Conservation (phyloP, 2,329 filamentous ascomycete species). For the Beauveria scarabaeidicola region DNA sequence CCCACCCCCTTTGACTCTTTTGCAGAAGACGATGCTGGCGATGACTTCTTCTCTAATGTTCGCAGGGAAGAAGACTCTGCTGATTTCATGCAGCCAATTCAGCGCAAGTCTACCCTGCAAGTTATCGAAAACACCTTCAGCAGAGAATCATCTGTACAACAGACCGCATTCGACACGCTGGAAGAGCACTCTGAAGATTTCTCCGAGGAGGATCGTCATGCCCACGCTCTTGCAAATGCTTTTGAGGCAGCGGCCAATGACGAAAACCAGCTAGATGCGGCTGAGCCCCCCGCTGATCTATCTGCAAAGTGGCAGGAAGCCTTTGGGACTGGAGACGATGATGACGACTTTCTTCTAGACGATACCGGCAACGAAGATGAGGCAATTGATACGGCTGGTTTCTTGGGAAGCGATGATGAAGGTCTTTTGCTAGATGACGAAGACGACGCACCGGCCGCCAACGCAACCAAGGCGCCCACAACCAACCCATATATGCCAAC, state of each 20-base stretch:
- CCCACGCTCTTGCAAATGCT: conserved; percentile 16
- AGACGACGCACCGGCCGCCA: conserved; percentile 25
- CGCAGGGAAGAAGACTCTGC: conserved; percentile 24
- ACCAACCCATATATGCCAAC: conserved; percentile 13
- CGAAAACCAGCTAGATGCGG: conserved; percentile 15
- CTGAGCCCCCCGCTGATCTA: conserved; percentile 48
- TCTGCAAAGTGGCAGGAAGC: conserved; percentile 79
- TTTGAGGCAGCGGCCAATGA: conserved; percentile 16
- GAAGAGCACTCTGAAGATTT: conserved; percentile 15
- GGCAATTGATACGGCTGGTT: conserved; percentile 52
- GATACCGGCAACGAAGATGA: conserved; percentile 37
- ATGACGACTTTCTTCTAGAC: conserved; percentile 54
- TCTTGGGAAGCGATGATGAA: conserved; percentile 77
- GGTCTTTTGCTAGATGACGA: conserved; percentile 70
- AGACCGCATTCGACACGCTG: neutral
- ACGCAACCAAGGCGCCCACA: neutral
- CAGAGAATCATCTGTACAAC: neutral
- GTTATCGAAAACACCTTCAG: conserved; percentile 36
- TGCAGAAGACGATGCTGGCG: conserved; percentile 38
- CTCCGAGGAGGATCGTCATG: conserved; percentile 20
- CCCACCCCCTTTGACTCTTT: conserved; percentile 17
- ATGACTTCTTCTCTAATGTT: conserved; percentile 55
- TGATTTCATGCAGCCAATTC: conserved; percentile 31
- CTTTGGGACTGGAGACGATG: conserved; percentile 66
- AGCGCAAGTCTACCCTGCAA: conserved; percentile 63